These are phyloP conservation scores for Trichothecium roseum DNA, from an alignment of 2,329 filamentous ascomycete species.

Conservation along the genomic window DNA sequence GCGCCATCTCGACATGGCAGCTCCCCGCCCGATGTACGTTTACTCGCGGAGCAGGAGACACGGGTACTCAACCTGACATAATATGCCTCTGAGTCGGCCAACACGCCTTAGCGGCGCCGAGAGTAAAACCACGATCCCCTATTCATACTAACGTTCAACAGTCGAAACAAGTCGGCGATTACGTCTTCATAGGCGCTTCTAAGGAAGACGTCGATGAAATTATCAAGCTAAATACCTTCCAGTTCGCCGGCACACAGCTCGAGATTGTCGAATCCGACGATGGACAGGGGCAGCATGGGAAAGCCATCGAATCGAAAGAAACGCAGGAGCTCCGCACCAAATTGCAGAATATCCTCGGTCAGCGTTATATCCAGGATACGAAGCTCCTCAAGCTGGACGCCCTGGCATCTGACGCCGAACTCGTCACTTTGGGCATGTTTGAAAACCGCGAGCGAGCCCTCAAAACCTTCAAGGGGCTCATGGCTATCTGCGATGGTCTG, in stretches of 20 bases:
- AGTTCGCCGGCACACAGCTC: constrained; percentile 56
- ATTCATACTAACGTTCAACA: constrained; percentile 59
- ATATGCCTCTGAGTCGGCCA: constrained; percentile 24
- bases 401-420: constrained; percentile 60
- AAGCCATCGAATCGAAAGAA: constrained; percentile 36
- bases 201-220: constrained; percentile 55
- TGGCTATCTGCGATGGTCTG: constrained; percentile 71
- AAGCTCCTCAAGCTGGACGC: constrained; percentile 80
- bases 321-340: constrained; percentile 55
- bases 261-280: constrained; percentile 41
- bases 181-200: constrained; percentile 56
- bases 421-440: constrained; percentile 69
- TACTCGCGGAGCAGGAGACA: neutral
- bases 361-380: constrained; percentile 58
- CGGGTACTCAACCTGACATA: neutral
- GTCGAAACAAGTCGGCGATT: constrained; percentile 60
- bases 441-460: constrained; percentile 57
- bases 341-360: constrained; percentile 59
- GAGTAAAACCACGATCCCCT: constrained; percentile 28
- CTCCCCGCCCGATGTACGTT: neutral
- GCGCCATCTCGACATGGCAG: constrained; percentile 1
- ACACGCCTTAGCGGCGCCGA: neutral
- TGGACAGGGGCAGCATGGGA: constrained; percentile 17
- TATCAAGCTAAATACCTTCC: constrained; percentile 56
- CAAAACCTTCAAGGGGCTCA: constrained; percentile 87